phyloP scores from a whole-genome alignment of 2,329 filamentous ascomycete species.

The Microcyclospora pomicola region DNA sequence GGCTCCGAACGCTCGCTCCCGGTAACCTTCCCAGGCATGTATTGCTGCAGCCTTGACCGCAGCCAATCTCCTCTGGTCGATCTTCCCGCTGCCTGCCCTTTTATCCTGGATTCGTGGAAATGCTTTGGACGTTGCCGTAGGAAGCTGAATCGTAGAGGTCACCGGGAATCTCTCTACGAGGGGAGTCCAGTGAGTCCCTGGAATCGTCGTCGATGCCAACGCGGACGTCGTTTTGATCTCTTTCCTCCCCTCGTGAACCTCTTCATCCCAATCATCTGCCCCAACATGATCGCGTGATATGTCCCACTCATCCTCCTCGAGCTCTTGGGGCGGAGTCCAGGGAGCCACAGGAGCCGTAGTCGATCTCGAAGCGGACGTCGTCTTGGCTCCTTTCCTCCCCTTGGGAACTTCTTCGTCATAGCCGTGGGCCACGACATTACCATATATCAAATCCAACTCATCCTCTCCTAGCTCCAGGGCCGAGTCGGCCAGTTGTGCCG shows the following conservation, averaged over 20 bases:
- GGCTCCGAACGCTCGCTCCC: constrained; percentile 63
- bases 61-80: constrained; percentile 47
- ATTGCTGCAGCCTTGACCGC: constrained; percentile 60
- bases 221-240: background rate
- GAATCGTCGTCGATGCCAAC: background rate
- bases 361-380: too few relatives aligned
- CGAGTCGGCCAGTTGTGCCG: too few relatives aligned
- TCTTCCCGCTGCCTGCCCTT: constrained; percentile 45
- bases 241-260: background rate
- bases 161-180: constrained; percentile 57
- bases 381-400: too few relatives aligned
- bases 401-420: too few relatives aligned
- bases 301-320: background rate
- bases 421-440: too few relatives aligned
- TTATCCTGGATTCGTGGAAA: constrained; percentile 66
- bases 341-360: background rate
- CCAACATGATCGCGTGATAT: background rate
- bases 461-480: too few relatives aligned
- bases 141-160: constrained; percentile 60
- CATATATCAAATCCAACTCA: too few relatives aligned
- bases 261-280: background rate
- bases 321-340: background rate
- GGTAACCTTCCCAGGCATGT: constrained; percentile 74
- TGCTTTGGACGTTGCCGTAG: constrained; percentile 52
- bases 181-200: constrained; percentile 52